Evolutionary conservation across 768 basidiomycete genomes (phyloP).

Genomic region (Suillus subluteus): DNA sequence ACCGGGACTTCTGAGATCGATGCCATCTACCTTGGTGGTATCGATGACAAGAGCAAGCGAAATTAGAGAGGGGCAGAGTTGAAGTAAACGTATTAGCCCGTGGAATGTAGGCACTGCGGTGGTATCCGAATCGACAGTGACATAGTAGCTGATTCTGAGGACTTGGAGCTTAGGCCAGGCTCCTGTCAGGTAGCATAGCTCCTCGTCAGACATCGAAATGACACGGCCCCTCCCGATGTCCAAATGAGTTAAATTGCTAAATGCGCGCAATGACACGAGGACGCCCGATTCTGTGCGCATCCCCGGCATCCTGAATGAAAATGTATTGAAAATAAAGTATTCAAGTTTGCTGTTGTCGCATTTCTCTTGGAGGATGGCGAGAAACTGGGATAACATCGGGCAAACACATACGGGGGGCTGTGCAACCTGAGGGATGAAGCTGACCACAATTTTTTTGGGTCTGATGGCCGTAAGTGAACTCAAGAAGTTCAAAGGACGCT

Average conservation of each 20-base stretch:
- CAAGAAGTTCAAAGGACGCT: neutral
- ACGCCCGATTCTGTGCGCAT: fast-evolving
- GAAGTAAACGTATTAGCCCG: constrained; percentile 16
- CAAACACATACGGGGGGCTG: no score
- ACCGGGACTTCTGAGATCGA: neutral
- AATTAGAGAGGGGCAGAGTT: constrained; percentile 18
- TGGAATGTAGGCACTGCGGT: constrained; percentile 23
- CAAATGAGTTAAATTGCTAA: neutral
- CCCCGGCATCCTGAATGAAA: no score
- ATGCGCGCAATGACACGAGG: neutral
- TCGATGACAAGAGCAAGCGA: constrained; percentile 29
- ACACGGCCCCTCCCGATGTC: constrained; percentile 16
- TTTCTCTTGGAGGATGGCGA: neutral
- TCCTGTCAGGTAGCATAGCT: constrained; percentile 17
- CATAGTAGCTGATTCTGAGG: constrained; percentile 22
- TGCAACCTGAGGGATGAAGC: neutral
- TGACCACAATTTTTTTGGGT: neutral
- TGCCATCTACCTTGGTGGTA: constrained; percentile 3
- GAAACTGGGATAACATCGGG: neutral
- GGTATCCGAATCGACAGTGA: constrained; percentile 11
- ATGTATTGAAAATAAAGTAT: neutral
- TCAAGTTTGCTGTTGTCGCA: neutral
- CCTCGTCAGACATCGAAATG: constrained; percentile 20
- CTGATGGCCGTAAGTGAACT: neutral
- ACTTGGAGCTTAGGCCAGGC: constrained; percentile 28